Evolutionary conservation across 352 stramenopile genomes (phyloP).

Genomic region (Globisporangium cylindrosporum): DNA sequence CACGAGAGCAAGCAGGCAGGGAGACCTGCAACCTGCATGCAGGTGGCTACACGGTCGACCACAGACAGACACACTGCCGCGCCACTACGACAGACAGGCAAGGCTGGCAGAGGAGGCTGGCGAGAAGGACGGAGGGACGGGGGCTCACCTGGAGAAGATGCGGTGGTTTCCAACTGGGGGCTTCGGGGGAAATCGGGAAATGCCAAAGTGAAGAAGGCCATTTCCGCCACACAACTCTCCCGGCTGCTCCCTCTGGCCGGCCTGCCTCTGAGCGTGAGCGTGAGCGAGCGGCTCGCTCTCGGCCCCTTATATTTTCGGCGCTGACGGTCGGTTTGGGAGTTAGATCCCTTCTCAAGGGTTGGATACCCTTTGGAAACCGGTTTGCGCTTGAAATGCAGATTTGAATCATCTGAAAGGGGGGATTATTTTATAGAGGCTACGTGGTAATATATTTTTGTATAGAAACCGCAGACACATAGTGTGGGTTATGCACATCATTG

Average conservation of each 20-base stretch:
- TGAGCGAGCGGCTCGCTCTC: background rate
- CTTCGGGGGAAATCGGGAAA: conserved; percentile 6
- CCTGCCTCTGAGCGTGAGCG: too few species aligned
- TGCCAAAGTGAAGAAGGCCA: background rate
- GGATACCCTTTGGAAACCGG: background rate
- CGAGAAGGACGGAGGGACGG: background rate
- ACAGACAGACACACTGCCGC: background rate
- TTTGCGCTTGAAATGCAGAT: background rate
- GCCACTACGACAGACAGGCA: background rate
- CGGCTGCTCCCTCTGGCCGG: too few species aligned
- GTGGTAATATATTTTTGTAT: background rate
- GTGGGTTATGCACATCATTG: background rate
- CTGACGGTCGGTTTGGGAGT: background rate
- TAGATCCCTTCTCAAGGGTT: background rate
- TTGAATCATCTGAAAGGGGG: background rate
- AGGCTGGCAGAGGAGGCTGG: background rate
- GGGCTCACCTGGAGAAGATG: conserved; percentile 10
- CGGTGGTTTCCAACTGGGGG: conserved; percentile 6
- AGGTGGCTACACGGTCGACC: conserved; percentile 1
- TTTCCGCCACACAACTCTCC: background rate
- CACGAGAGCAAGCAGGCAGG: background rate
- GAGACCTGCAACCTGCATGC: background rate
- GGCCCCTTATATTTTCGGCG: conserved; percentile 2
- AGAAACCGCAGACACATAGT: too few species aligned
- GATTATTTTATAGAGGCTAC: background rate